Conservation (phyloP, 768 basidiomycete species). For the Coprinellus micaceus region DNA sequence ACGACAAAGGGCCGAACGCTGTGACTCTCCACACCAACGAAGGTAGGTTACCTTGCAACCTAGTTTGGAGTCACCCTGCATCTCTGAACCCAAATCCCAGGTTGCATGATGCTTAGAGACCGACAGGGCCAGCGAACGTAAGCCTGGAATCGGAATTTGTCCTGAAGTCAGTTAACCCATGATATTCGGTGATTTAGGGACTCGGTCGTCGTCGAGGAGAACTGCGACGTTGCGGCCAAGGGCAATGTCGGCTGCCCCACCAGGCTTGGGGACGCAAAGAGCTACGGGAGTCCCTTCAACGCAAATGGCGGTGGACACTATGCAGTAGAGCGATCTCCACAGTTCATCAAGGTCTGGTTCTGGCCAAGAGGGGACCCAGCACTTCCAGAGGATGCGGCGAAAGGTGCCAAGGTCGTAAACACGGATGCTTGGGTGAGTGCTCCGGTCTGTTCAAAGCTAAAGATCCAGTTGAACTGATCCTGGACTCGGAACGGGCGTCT, state of each 20-base stretch:
- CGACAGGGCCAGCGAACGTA: no score
- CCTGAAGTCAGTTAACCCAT: no score
- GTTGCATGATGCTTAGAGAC: constrained; percentile 24
- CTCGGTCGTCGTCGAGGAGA: constrained; percentile 10
- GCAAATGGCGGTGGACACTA: constrained; percentile 61
- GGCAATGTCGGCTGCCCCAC: constrained; percentile 28
- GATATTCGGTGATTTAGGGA: no score
- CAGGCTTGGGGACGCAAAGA: constrained; percentile 31
- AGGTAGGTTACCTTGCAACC: not conserved
- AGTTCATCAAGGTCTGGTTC: constrained; percentile 69
- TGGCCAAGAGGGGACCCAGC: constrained; percentile 52
- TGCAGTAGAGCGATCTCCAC: constrained; percentile 56
- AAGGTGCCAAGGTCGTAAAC: constrained; percentile 38
- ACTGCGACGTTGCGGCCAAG: constrained; percentile 23
- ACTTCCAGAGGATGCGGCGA: constrained; percentile 47
- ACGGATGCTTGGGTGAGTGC: constrained; percentile 52
- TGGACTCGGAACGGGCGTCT: no score
- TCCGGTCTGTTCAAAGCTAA: not conserved
- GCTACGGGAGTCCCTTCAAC: constrained; percentile 60
- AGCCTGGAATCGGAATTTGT: no score
- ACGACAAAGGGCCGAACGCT: constrained; percentile 34
- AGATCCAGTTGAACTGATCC: not conserved
- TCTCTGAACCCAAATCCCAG: constrained; percentile 15
- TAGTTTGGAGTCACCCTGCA: not conserved
- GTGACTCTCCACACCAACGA: constrained; percentile 33